These are phyloP conservation scores for Flaveria linearis DNA, from an alignment of 129 eudicot genomes.

Conservation along the genomic window DNA sequence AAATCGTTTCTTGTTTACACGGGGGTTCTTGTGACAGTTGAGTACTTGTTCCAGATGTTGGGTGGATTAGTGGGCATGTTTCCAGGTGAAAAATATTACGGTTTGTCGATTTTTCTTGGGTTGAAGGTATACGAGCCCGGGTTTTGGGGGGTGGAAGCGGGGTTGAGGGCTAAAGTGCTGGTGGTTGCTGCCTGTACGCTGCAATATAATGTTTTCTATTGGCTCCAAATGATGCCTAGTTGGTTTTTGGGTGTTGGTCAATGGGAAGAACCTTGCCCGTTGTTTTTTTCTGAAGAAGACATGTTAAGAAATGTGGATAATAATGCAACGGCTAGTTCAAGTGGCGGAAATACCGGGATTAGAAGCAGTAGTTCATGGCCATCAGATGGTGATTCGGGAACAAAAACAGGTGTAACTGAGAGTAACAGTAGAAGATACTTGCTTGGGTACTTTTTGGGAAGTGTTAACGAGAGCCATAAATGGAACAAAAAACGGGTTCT, in stretches of 20 bases:
- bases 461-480: slow-evolving; percentile 44
- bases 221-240: slow-evolving; percentile 45
- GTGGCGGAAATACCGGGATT: slow-evolving; percentile 22
- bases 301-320: slow-evolving; percentile 19
- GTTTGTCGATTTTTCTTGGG: slow-evolving; percentile 43
- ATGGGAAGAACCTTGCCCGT: slow-evolving; percentile 52
- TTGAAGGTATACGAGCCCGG: slow-evolving; percentile 43
- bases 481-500: slow-evolving; percentile 49
- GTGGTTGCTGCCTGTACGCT: slow-evolving; percentile 52
- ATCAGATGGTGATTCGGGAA: slow-evolving; percentile 14
- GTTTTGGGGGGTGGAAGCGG: slow-evolving; percentile 51
- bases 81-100: slow-evolving; percentile 40
- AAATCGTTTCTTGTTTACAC: slow-evolving; percentile 46
- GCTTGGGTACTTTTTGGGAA: slow-evolving; percentile 34
- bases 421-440: slow-evolving; percentile 34
- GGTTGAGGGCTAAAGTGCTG: slow-evolving; percentile 51
- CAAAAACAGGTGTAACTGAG: slow-evolving; percentile 24
- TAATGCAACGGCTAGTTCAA: slow-evolving; percentile 20
- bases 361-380: slow-evolving; percentile 32
- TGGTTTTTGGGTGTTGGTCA: slow-evolving; percentile 37
- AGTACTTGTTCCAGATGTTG: slow-evolving; percentile 55
- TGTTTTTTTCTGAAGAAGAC: slow-evolving; percentile 38
- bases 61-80: slow-evolving; percentile 44
- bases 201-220: slow-evolving; percentile 53
- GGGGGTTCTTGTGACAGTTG: slow-evolving; percentile 47